Percentiles rank a stretch among this genome's conserved stretches.
These are phyloP conservation scores for Backusella tuberculispora DNA, from an alignment of 192 early-diverging fungal species.

Conservation along the genomic window DNA sequence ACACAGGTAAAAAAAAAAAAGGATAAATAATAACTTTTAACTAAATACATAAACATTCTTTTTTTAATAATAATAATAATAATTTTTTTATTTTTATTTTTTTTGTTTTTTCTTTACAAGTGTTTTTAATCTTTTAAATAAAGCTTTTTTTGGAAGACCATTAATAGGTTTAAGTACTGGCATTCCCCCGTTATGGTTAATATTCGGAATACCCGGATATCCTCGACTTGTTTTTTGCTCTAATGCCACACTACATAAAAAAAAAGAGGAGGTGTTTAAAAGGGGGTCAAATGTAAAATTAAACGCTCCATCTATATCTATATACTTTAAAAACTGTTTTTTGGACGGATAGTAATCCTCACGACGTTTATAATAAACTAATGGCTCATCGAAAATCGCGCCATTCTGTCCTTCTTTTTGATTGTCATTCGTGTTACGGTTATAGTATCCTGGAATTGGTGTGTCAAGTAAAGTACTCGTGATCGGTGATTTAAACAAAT, in stretches of 20 bases:
- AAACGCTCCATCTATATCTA: not conserved
- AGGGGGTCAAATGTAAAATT: not conserved
- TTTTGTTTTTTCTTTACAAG: conserved; percentile 6
- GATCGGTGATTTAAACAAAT: conserved; percentile 10
- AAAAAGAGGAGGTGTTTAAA: not conserved
- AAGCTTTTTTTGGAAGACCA: not conserved
- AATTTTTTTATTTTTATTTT: not conserved
- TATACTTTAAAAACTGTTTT: not conserved
- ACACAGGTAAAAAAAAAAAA: too few relatives aligned
- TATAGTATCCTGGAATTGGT: not conserved
- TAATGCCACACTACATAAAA: conserved; percentile 1
- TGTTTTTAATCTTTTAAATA: conserved; percentile 5
- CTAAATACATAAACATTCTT: too few relatives aligned
- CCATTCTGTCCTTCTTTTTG: not conserved
- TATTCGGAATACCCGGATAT: not conserved
- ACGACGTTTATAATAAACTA: conserved; percentile 1
- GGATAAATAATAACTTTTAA: too few relatives aligned
- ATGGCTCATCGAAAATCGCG: not conserved
- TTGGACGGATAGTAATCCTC: conserved; percentile 13
- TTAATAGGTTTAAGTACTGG: not conserved
- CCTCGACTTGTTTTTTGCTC: not conserved
- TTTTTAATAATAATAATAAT: too few relatives aligned
- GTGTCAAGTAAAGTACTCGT: not conserved
- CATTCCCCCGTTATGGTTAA: not conserved
- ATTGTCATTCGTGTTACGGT: too few relatives aligned